Base-by-base conservation (phyloP, 441 rosid species). In the Kokia cookei region DNA sequence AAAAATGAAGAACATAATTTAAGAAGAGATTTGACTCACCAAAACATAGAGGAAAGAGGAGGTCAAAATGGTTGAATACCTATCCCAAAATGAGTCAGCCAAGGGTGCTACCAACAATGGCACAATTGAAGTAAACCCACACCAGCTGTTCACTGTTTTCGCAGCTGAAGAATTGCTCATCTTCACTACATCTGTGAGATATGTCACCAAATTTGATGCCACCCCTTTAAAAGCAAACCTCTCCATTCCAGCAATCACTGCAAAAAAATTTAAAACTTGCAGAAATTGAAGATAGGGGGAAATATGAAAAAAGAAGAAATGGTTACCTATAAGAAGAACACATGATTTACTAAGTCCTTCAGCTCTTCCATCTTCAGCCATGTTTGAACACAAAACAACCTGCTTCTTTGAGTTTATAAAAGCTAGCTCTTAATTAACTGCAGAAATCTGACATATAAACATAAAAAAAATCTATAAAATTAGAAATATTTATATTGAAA, bases 211-310 rank as follows among this genome's bases (percentile, higher is more conserved):
- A 81, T 95, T 95, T 11, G 99, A 93, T 57, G 91, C 89, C 80
- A 95, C 97, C 70, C 99, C 99, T 81, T 95, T 95, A 87, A 89
- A 95, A 35, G 93, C 99, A 85, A 88, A 91, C 82, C 99, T 89
- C 88, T 95, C 99, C 61, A 89, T 87, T 1, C 97, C 98, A 48
- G 94, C 93, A 47, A 96, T 78, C 80, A 87, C 95, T 88, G 29
- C 50, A 11, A 11, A 40, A 13, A 9, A 12, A 57, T 9, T 2
- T 35, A 50, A 6, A 35, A 6, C 27, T 7, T 14, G 15, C 57
- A 10, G 72, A 68, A 27, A 51, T 48, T 12, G 3, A 68, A 7
- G 26, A 2, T 51, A 2, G 72, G 22, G 40, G 40, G 40, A 35
- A 35, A 35, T 27, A 12, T 62, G 22, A 13, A n/a, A 47, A 3